Evolutionary conservation across 768 basidiomycete genomes (phyloP).

Genomic region (Multifurca ochricompacta): DNA sequence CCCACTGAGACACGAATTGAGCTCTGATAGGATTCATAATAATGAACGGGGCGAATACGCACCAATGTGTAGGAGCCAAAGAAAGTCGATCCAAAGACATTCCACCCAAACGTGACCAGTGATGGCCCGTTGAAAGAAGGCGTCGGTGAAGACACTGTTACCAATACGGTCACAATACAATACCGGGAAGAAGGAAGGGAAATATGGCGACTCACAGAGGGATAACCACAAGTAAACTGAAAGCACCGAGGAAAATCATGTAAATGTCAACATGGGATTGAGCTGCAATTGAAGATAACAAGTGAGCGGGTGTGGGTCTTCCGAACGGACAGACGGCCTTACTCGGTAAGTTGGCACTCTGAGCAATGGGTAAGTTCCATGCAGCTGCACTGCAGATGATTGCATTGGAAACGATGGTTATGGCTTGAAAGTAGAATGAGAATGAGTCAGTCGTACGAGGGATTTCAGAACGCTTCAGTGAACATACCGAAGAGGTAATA

Average conservation of each 20-base stretch:
- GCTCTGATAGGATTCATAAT: neutral
- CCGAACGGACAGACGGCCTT: neutral
- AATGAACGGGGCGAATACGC: neutral
- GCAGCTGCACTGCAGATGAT: slow-evolving; percentile 21
- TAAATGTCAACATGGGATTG: slow-evolving; percentile 13
- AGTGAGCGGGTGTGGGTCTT: neutral
- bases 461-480: too few relatives aligned
- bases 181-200: neutral
- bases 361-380: slow-evolving; percentile 17
- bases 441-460: neutral
- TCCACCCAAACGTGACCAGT: slow-evolving; percentile 18
- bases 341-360: slow-evolving; percentile 2
- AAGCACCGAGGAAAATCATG: slow-evolving; percentile 21
- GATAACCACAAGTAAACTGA: slow-evolving; percentile 17
- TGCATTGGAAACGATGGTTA: slow-evolving; percentile 14
- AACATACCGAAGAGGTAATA: slow-evolving; percentile 8
- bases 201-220: slow-evolving; percentile 1
- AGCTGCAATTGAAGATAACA: neutral
- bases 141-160: slow-evolving; percentile 11
- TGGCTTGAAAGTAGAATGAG: neutral
- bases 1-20: slow-evolving; percentile 4
- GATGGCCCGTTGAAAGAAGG: slow-evolving; percentile 2
- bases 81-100: slow-evolving; percentile 15
- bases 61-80: slow-evolving; percentile 17
- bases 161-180: neutral